These are phyloP conservation scores for Fomes fomentarius DNA, from an alignment of 1,284 basidiomycete genomes.

Conservation along the genomic window DNA sequence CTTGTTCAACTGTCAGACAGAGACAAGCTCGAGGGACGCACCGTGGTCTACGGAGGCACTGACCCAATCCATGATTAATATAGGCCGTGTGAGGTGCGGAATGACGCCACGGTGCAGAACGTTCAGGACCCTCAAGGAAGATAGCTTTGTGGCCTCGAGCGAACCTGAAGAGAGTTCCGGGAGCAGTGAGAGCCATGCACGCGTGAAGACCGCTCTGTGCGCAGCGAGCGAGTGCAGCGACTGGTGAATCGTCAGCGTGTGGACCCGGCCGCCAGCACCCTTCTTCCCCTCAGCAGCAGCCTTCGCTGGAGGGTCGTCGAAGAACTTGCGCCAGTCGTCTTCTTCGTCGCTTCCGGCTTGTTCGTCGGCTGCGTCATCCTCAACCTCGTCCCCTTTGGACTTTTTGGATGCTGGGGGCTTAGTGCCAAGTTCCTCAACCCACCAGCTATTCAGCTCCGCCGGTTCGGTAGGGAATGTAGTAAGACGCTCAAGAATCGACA, in stretches of 20 bases:
- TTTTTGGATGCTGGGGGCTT: slow-evolving; percentile 58
- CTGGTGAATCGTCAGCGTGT: slow-evolving; percentile 73
- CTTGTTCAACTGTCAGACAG: not conserved
- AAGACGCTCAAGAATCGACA: slow-evolving; percentile 78
- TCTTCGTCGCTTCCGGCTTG: slow-evolving; percentile 44
- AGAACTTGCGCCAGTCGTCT: slow-evolving; percentile 83
- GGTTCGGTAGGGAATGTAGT: slow-evolving; percentile 81
- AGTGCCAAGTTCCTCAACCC: slow-evolving; percentile 73
- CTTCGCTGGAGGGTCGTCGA: slow-evolving; percentile 61
- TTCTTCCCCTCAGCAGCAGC: slow-evolving; percentile 36
- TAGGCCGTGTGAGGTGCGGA: slow-evolving; percentile 80
- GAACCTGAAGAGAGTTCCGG: slow-evolving; percentile 54
- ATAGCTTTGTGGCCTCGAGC: slow-evolving; percentile 42
- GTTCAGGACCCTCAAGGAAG: slow-evolving; percentile 68
- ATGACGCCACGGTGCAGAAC: slow-evolving; percentile 86
- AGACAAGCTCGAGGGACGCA: slow-evolving; percentile 33
- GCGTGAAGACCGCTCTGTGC: slow-evolving; percentile 80
- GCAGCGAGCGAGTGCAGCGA: slow-evolving; percentile 74
- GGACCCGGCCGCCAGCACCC: slow-evolving; percentile 49
- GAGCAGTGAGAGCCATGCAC: slow-evolving; percentile 76
- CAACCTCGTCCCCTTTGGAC: slow-evolving; percentile 38
- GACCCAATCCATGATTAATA: slow-evolving; percentile 95
- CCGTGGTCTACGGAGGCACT: slow-evolving; percentile 86
- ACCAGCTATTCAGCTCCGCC: slow-evolving; percentile 85
- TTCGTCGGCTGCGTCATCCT: slow-evolving; percentile 41